Percentiles rank a stretch among this genome's conserved stretches.
These are phyloP conservation scores for Candida anutae DNA, from an alignment of 1,139 yeast genomes.

Conservation along the genomic window DNA sequence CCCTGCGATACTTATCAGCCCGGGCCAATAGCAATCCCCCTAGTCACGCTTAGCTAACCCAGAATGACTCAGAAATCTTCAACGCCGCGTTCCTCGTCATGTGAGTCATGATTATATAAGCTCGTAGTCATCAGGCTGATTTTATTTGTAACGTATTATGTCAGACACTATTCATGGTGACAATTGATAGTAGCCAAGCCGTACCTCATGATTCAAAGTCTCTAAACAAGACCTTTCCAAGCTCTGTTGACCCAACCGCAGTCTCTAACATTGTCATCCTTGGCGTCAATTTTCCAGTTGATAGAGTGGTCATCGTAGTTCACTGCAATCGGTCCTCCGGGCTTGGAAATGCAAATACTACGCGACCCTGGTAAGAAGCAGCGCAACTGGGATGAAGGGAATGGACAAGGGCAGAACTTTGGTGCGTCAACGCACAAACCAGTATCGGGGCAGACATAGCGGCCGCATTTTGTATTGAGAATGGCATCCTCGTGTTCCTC, in stretches of 20 bases:
- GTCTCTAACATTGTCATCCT: slow-evolving; percentile 52
- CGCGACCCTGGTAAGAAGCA: slow-evolving; percentile 67
- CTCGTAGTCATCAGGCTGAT: no score
- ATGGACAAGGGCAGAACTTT: slow-evolving; percentile 83
- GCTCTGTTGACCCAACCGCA: slow-evolving; percentile 70
- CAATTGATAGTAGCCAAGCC: no score
- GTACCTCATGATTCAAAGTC: neutral
- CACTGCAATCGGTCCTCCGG: slow-evolving; percentile 43
- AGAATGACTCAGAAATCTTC: no score
- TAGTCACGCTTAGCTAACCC: no score
- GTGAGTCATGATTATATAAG: no score
- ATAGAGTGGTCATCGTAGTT: slow-evolving; percentile 40
- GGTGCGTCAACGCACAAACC: slow-evolving; percentile 64
- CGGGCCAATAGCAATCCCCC: no score
- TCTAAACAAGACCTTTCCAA: slow-evolving; percentile 33
- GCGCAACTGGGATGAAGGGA: slow-evolving; percentile 74
- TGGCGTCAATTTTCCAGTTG: slow-evolving; percentile 46
- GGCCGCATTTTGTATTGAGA: slow-evolving; percentile 44
- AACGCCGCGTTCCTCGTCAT: no score
- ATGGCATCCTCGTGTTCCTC: slow-evolving; percentile 22
- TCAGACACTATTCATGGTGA: no score
- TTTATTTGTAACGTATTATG: no score
- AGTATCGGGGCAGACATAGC: slow-evolving; percentile 78
- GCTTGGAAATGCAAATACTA: slow-evolving; percentile 74
- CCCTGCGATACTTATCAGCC: no score